Evolutionary conservation across 1,284 basidiomycete genomes (phyloP), one percentile per base, ranked within the genome.

Genomic region (Tilletia walkeri): DNA sequence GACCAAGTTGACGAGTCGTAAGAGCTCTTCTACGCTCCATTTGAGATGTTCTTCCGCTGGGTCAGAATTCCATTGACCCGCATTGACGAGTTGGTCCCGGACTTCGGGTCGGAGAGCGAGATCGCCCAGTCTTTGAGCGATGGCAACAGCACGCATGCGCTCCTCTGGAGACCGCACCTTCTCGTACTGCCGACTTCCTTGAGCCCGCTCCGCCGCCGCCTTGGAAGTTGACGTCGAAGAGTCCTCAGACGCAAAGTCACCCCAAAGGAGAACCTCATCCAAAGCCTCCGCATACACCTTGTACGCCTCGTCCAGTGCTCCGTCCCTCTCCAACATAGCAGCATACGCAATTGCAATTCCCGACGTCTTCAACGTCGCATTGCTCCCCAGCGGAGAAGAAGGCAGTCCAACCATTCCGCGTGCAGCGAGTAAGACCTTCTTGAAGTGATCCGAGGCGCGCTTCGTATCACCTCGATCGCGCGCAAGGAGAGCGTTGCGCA

Each of bases 1-100:
- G 16, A 69, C 41, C 6, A 36, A 16, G 12, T 63, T 63, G 0
- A 72, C 66, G 24, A 82, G 72, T 4, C 75, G 67, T 59, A 82
- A 72, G 24, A 82, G 74, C 72, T 83, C 82, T 50, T 80, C 80
- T 30, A 84, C 80, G 68, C 80, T 81, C 84, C 84, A 84, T 0
- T 76, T 74, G n/a, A 84, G 70, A 73, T 80, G 79, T 36, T 75
- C 68, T 66, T 84, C 84, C 7, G 76, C 75, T 0, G 76, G 75
- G 18, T 79, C 77, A 36, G 69, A 59, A 24, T 63, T 14, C 34
- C 12, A 65, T 36, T 63, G 47, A 24, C 41, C 54, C 24, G 70
- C 73, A 70, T 67, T 76, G 20, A 72, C 68, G 6, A 72, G 48
- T 3, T 77, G 76, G 7, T 77, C 76, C 0, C 69, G 69, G 36